Conservation (phyloP, 208 protist genomes). For the Phytomonas sp. region DNA sequence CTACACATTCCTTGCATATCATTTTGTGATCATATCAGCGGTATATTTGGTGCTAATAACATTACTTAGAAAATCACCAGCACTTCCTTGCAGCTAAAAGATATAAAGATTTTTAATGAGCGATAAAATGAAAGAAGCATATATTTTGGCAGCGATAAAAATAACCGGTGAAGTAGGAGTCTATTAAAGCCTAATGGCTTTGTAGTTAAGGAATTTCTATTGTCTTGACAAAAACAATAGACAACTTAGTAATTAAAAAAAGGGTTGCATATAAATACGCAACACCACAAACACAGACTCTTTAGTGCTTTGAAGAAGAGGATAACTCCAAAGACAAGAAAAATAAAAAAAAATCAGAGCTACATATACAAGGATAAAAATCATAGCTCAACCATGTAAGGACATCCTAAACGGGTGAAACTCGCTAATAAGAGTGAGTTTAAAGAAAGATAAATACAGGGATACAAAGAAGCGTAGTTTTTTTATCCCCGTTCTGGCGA, state of each 20-base stretch:
- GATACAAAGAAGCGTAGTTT: not conserved
- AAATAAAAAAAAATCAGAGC: not conserved
- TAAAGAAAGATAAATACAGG: constrained; percentile 2
- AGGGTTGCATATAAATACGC: constrained; percentile 13
- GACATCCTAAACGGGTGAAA: not conserved
- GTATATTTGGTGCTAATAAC: not conserved
- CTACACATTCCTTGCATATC: not conserved
- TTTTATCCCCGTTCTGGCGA: not conserved
- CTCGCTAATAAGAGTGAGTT: constrained; percentile 12
- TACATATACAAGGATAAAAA: constrained; percentile 20
- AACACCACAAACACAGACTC: not conserved
- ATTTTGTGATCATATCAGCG: not conserved
- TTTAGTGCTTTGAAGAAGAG: not conserved
- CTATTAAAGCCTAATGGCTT: not conserved
- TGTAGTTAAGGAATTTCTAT: not conserved
- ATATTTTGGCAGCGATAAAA: not conserved
- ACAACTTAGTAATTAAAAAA: constrained; percentile 9
- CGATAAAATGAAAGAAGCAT: constrained; percentile 4
- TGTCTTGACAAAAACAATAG: constrained; percentile 11
- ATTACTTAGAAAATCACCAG: not conserved
- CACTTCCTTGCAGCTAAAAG: not conserved
- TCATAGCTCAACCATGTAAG: constrained; percentile 2
- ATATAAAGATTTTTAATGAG: not conserved
- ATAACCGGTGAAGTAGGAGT: not conserved
- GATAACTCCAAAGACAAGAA: constrained; percentile 4